phyloP scores from a whole-genome alignment of 306 rosid genomes.

The Trifolium fragiferum region DNA sequence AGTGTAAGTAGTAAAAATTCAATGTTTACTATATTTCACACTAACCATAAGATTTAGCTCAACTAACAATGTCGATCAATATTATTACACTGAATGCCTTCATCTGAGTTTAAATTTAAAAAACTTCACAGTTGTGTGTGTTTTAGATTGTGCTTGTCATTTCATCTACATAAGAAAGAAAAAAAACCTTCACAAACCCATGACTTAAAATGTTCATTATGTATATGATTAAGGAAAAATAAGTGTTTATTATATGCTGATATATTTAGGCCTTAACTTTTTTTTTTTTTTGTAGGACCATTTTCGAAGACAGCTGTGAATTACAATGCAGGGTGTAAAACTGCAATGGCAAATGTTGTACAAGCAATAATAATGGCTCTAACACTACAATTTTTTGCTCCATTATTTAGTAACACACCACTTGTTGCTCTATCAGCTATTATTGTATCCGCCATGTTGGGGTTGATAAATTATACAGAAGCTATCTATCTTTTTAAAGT shows the following conservation, averaged over 20 bases:
- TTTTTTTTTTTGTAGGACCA: slow-evolving; percentile 63
- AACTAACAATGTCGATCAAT: no score
- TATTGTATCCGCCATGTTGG: slow-evolving; percentile 84
- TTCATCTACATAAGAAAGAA: no score
- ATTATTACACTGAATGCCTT: no score
- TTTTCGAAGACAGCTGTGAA: slow-evolving; percentile 96
- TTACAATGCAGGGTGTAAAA: slow-evolving; percentile 75
- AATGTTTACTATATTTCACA: background rate
- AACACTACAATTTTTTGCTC: slow-evolving; percentile 71
- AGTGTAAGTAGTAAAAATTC: no score
- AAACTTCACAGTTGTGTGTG: no score
- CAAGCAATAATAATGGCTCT: slow-evolving; percentile 62
- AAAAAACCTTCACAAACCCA: no score
- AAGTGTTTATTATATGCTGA: background rate
- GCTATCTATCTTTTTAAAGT: slow-evolving; percentile 62
- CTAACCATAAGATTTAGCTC: no score
- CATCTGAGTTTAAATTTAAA: no score
- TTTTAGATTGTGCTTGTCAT: no score
- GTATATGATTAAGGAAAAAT: background rate
- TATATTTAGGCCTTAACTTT: no score
- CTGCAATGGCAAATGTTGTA: slow-evolving; percentile 70
- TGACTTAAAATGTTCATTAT: background rate
- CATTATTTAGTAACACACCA: slow-evolving; percentile 82
- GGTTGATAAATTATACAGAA: slow-evolving; percentile 60
- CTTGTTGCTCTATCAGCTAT: slow-evolving; percentile 81